These are phyloP conservation scores for Chlorophyllum brunneum DNA, from an alignment of 768 basidiomycete genomes.

Conservation along the genomic window DNA sequence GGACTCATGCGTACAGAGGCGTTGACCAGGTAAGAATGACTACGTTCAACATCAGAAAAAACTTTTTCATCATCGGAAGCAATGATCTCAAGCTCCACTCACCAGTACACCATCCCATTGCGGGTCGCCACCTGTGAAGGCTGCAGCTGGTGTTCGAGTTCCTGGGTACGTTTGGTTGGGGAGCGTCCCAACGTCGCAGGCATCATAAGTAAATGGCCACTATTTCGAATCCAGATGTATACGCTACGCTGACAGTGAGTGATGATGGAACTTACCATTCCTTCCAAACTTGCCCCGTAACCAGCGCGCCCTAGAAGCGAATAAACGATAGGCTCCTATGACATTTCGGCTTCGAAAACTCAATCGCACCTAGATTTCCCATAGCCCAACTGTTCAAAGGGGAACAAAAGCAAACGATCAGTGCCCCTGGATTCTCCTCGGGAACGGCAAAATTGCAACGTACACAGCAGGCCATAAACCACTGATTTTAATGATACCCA, in stretches of 20 bases:
- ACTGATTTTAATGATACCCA: slow-evolving; percentile 11
- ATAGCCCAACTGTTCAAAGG: slow-evolving; percentile 36
- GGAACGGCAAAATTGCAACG: slow-evolving; percentile 13
- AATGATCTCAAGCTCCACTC: slow-evolving; percentile 6
- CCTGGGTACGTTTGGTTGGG: slow-evolving; percentile 76
- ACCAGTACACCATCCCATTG: slow-evolving; percentile 37
- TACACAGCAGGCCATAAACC: slow-evolving; percentile 36
- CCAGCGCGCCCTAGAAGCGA: slow-evolving; percentile 53
- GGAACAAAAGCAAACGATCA: not conserved
- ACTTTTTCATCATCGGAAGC: not conserved
- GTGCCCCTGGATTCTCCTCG: not conserved
- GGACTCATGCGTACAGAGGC: slow-evolving; percentile 24
- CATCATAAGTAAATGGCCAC: slow-evolving; percentile 74
- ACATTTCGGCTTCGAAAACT: slow-evolving; percentile 16
- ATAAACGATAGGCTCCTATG: slow-evolving; percentile 17
- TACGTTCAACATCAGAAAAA: slow-evolving; percentile 12
- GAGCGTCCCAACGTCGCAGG: slow-evolving; percentile 80
- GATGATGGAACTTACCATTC: slow-evolving; percentile 43
- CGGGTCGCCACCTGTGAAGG: slow-evolving; percentile 41
- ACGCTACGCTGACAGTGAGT: not conserved
- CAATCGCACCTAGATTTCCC: slow-evolving; percentile 46
- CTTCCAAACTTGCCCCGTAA: slow-evolving; percentile 68
- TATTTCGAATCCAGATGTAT: slow-evolving; percentile 5
- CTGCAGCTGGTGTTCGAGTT: slow-evolving; percentile 42
- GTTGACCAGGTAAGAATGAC: slow-evolving; percentile 73